Evolutionary conservation across 1,139 yeast genomes (phyloP).

Genomic region (Barnettozyma hawaiiensis): DNA sequence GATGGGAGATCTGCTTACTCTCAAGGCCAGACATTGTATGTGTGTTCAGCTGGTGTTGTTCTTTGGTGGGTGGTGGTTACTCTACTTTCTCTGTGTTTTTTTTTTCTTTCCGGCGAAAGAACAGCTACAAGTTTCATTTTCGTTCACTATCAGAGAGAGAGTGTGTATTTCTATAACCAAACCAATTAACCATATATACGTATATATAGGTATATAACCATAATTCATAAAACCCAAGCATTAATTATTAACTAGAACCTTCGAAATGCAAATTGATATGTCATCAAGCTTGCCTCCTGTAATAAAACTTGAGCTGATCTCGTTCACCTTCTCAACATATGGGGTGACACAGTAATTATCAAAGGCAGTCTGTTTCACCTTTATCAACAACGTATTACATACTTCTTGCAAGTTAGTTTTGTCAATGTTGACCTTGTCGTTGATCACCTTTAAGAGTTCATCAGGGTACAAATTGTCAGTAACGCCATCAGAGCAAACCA

Average conservation of each 20-base stretch:
- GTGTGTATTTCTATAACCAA: constrained; percentile 1
- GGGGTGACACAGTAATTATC: constrained; percentile 53
- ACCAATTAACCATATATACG: constrained; percentile 1
- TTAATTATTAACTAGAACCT: constrained; percentile 28
- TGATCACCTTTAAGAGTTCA: constrained; percentile 39
- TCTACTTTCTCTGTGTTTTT: no score
- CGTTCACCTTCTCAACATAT: constrained; percentile 46
- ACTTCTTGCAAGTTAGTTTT: constrained; percentile 33
- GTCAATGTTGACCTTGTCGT: constrained; percentile 28
- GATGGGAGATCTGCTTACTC: constrained; percentile 32
- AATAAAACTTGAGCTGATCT: constrained; percentile 31
- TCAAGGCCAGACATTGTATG: constrained; percentile 42
- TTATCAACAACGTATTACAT: constrained; percentile 37
- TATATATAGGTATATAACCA: not conserved
- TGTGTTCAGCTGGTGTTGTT: not conserved
- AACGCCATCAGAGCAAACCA: constrained; percentile 51
- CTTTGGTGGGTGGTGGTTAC: not conserved
- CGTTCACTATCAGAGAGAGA: no score
- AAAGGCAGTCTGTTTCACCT: constrained; percentile 47
- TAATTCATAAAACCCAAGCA: not conserved
- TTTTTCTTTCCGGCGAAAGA: not conserved
- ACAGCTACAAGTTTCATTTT: no score
- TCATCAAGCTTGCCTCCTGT: constrained; percentile 55
- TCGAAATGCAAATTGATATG: constrained; percentile 47
- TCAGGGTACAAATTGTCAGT: constrained; percentile 47